Percentiles rank a stretch among this genome's conserved stretches.
These are phyloP conservation scores for Aspergillus nanangensis DNA, from an alignment of 495 filamentous ascomycete species.

Conservation along the genomic window DNA sequence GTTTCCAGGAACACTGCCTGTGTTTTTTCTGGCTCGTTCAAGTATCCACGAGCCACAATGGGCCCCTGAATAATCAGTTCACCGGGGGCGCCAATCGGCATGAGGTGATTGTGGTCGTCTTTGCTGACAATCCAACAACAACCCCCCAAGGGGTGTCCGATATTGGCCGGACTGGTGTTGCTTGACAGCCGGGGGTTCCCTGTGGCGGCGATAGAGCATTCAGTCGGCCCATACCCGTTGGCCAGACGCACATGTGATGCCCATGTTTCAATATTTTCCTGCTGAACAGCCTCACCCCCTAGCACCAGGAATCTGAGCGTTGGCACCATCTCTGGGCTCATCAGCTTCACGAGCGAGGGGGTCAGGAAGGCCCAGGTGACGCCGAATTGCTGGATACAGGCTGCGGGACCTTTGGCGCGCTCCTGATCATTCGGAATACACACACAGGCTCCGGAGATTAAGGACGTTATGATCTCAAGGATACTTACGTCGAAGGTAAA, in stretches of 20 bases:
- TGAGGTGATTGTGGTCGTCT: conserved; percentile 35
- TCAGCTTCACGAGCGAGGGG: conserved; percentile 43
- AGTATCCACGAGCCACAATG: conserved; percentile 42
- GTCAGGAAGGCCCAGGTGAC: conserved; percentile 29
- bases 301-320: no score
- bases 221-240: conserved; percentile 36
- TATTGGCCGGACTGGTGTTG: neutral
- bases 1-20: conserved; percentile 41
- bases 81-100: conserved; percentile 43
- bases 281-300: no score
- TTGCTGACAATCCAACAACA: conserved; percentile 45
- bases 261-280: no score
- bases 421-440: conserved; percentile 23
- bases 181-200: neutral
- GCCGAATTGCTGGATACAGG: conserved; percentile 15
- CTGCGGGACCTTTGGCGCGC: conserved; percentile 21
- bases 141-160: neutral
- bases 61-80: conserved; percentile 52
- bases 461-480: conserved; percentile 7
- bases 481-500: conserved; percentile 17
- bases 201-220: conserved; percentile 43
- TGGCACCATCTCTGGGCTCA: no score
- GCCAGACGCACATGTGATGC: no score
- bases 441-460: conserved; percentile 15
- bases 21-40: conserved; percentile 38